Percentiles rank a stretch among this genome's conserved stretches.
Evolutionary conservation across 2,329 filamentous ascomycete genomes (phyloP).

Genomic region (Verticillium dahliae): DNA sequence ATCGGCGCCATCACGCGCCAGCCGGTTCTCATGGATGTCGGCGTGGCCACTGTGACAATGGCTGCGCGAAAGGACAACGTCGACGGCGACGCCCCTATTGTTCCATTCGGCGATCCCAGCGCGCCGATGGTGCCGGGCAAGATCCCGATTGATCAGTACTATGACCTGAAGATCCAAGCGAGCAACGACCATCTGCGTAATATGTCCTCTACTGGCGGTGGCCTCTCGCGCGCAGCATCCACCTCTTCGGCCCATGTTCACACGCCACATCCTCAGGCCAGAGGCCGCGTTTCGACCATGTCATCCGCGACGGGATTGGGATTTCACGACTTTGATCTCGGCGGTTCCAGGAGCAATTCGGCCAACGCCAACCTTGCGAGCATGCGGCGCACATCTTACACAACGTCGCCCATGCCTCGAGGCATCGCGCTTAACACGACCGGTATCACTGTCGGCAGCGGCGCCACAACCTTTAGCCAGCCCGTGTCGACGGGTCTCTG

Average conservation of each 20-base stretch:
- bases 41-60: slow-evolving; percentile 86
- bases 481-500: slow-evolving; percentile 35
- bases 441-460: slow-evolving; percentile 33
- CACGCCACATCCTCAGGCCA: slow-evolving; percentile 16
- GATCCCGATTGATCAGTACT: slow-evolving; percentile 52
- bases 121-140: slow-evolving; percentile 16
- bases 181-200: slow-evolving; percentile 67
- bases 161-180: slow-evolving; percentile 69
- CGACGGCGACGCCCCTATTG: slow-evolving; percentile 18
- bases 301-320: slow-evolving; percentile 22
- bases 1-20: slow-evolving; percentile 89
- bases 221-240: slow-evolving; percentile 20
- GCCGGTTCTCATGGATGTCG: slow-evolving; percentile 84
- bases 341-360: slow-evolving; percentile 35
- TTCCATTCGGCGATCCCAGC: slow-evolving; percentile 16
- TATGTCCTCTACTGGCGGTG: slow-evolving; percentile 23
- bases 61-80: slow-evolving; percentile 55
- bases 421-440: slow-evolving; percentile 18
- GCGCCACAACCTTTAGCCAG: slow-evolving; percentile 24
- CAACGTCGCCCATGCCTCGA: slow-evolving; percentile 15
- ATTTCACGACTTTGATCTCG: slow-evolving; percentile 14
- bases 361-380: slow-evolving; percentile 31
- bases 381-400: slow-evolving; percentile 22
- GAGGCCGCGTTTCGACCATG: slow-evolving; percentile 26
- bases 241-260: slow-evolving; percentile 27